Conservation (phyloP, 768 basidiomycete species). For the Pisolithus tinctorius region DNA sequence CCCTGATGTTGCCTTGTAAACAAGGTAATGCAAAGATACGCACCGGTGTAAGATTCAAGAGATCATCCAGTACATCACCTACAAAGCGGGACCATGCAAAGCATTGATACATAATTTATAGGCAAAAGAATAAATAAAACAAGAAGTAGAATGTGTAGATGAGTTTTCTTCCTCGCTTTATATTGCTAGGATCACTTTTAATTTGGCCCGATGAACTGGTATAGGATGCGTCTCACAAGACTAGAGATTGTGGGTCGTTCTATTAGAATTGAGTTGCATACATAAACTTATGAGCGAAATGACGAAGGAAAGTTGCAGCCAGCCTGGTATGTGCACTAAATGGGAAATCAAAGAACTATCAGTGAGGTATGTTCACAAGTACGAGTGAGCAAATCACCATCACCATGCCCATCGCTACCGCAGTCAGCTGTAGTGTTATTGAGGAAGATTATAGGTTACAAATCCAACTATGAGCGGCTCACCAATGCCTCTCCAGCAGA, state of each 20-base stretch:
- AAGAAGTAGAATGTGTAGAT: no score
- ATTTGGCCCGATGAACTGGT: conserved; percentile 88
- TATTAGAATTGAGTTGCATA: no score
- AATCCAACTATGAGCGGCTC: conserved; percentile 18
- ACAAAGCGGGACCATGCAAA: no score
- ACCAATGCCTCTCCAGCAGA: conserved; percentile 63
- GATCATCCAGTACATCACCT: no score
- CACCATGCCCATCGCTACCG: conserved; percentile 86
- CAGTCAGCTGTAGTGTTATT: conserved; percentile 40
- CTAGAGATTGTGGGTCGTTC: conserved; percentile 77
- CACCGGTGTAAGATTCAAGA: no score
- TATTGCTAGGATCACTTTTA: conserved; percentile 18
- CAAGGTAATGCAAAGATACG: no score
- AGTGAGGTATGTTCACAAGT: neutral
- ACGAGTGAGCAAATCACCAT: conserved; percentile 46
- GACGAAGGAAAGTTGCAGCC: neutral
- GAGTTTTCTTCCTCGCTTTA: no score
- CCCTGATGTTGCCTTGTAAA: no score
- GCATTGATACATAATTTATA: no score
- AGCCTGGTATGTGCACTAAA: conserved; percentile 73
- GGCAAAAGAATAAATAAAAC: no score
- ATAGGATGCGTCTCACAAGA: conserved; percentile 72
- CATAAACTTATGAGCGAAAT: neutral
- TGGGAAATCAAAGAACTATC: conserved; percentile 1
- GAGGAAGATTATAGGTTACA: neutral